Evolutionary conservation across 768 basidiomycete genomes (phyloP).

Genomic region (Serpula lacrymans): DNA sequence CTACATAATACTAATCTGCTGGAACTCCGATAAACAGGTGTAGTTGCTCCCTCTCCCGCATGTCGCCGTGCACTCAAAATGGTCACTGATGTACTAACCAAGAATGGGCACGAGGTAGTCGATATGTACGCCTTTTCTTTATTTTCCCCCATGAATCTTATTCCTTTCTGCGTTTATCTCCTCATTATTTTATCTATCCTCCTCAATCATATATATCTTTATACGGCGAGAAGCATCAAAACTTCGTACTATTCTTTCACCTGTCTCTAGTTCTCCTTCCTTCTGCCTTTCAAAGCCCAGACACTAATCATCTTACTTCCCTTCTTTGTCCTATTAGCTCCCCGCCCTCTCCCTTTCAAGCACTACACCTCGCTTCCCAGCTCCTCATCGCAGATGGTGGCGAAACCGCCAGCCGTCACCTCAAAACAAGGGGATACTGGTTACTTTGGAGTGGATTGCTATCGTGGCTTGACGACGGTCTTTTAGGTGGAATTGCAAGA

Average conservation of each 20-base stretch:
- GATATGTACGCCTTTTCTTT: constrained; percentile 43
- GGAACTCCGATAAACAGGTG: constrained; percentile 38
- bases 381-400: constrained; percentile 52
- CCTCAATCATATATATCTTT: too few species aligned
- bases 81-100: constrained; percentile 42
- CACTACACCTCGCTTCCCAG: constrained; percentile 48
- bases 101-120: constrained; percentile 47
- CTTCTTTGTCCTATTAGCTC: constrained; percentile 21
- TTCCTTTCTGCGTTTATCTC: too few species aligned
- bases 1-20: too few species aligned
- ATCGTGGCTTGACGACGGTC: too few species aligned
- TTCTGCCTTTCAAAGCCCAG: neutral
- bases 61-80: constrained; percentile 50
- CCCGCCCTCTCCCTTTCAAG: constrained; percentile 50
- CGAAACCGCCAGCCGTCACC: constrained; percentile 27
- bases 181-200: too few species aligned
- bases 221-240: too few species aligned
- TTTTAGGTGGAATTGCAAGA: too few species aligned
- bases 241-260: too few species aligned
- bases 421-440: too few species aligned
- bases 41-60: constrained; percentile 57
- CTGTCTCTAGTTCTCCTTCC: neutral
- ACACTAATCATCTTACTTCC: neutral
- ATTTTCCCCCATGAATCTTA: neutral
- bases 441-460: too few species aligned